These are phyloP conservation scores for Stagonosporopsis tanaceti DNA, from an alignment of 2,329 filamentous ascomycete genomes.

Conservation along the genomic window DNA sequence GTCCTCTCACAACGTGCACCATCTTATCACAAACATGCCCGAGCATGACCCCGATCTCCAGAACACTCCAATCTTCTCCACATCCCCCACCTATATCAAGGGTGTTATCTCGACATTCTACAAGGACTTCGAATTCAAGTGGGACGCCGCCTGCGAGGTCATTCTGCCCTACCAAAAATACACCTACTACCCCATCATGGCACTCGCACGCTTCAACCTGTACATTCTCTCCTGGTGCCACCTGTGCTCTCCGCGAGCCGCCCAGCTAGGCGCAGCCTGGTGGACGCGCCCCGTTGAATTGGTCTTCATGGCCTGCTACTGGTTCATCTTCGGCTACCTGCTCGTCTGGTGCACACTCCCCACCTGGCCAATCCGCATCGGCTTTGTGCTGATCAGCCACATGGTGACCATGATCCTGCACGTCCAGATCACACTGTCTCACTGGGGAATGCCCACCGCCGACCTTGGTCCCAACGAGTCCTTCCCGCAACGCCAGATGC, in stretches of 20 bases:
- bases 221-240: constrained; percentile 84
- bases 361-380: constrained; percentile 71
- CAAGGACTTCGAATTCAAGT: constrained; percentile 74
- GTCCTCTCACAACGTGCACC: constrained; percentile 73
- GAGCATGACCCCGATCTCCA: constrained; percentile 54
- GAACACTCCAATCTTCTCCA: constrained; percentile 85
- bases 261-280: constrained; percentile 77
- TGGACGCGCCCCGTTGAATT: constrained; percentile 88
- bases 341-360: constrained; percentile 78
- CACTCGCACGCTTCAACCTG: constrained; percentile 86
- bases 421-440: constrained; percentile 88
- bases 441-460: constrained; percentile 92
- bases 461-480: constrained; percentile 85
- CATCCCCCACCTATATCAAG: constrained; percentile 80
- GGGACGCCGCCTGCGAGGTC: constrained; percentile 76
- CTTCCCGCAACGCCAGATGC: constrained; percentile 88
- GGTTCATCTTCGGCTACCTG: constrained; percentile 86
- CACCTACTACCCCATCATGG: constrained; percentile 82
- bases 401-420: constrained; percentile 83
- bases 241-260: constrained; percentile 73
- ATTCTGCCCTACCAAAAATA: constrained; percentile 79
- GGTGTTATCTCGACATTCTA: constrained; percentile 83
- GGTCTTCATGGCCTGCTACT: constrained; percentile 79
- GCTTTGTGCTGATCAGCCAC: constrained; percentile 82
- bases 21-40: constrained; percentile 70